Evolutionary conservation across 345 rosid species (phyloP).

Genomic region (Diplotaxis tenuifolia): DNA sequence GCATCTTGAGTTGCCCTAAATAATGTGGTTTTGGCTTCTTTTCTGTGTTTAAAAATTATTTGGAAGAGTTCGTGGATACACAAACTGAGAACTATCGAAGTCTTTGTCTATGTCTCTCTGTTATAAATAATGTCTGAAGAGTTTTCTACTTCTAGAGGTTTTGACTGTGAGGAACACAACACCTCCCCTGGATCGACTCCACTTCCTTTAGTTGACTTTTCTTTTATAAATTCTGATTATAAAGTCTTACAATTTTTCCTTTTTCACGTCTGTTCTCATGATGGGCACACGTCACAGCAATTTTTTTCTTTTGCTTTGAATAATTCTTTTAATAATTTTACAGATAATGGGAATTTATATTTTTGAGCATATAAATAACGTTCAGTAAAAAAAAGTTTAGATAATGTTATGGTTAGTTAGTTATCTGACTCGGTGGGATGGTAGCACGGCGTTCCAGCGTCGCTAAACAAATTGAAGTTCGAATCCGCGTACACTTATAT

Average conservation of each 20-base stretch:
- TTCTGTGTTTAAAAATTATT: not conserved
- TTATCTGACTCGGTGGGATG: no score
- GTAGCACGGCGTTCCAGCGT: no score
- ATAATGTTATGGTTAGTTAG: not conserved
- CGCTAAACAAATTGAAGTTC: no score
- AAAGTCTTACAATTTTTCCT: not conserved
- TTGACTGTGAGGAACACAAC: slow-evolving; percentile 29
- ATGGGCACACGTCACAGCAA: not conserved
- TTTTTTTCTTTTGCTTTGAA: not conserved
- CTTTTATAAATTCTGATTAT: not conserved
- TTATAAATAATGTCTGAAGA: slow-evolving; percentile 11
- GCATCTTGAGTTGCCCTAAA: slow-evolving; percentile 10
- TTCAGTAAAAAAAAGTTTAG: not conserved
- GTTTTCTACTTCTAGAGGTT: not conserved
- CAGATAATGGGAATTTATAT: not conserved
- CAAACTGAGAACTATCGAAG: slow-evolving; percentile 12
- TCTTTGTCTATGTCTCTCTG: slow-evolving; percentile 12
- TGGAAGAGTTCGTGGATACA: slow-evolving; percentile 13
- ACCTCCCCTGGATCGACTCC: slow-evolving; percentile 26
- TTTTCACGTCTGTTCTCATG: not conserved
- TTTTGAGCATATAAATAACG: not conserved
- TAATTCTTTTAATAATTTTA: not conserved
- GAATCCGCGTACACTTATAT: no score
- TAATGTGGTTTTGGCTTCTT: not conserved
- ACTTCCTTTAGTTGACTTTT: slow-evolving; percentile 27